A percentile compares a stretch with the other conserved stretches of the same genome.
These are phyloP conservation scores for Suillus alpinus DNA, from an alignment of 768 basidiomycete genomes.

Conservation along the genomic window DNA sequence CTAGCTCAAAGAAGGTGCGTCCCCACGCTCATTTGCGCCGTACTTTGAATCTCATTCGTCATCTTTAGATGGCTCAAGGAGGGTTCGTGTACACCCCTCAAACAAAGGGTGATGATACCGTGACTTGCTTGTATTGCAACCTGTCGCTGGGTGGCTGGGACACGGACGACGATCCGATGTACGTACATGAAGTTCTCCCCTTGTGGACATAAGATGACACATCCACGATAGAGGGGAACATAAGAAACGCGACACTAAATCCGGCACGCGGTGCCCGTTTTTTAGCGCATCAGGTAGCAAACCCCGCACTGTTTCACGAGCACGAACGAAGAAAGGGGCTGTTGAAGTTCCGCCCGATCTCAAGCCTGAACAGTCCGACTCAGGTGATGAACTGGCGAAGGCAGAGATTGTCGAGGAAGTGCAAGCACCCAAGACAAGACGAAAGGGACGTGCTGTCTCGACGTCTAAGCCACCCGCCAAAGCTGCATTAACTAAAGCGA, in stretches of 20 bases:
- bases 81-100: conserved; percentile 84
- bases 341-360: not conserved
- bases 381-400: conserved; percentile 23
- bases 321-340: conserved; percentile 7
- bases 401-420: conserved; percentile 13
- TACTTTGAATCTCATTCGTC: conserved; percentile 2
- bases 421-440: conserved; percentile 9
- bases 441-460: not conserved
- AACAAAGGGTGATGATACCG: conserved; percentile 68
- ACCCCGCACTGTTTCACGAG: conserved; percentile 18
- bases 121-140: conserved; percentile 83
- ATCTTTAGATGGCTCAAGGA: conserved; percentile 76
- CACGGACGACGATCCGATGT: conserved; percentile 83
- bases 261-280: conserved; percentile 41
- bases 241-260: conserved; percentile 57
- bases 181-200: conserved; percentile 29
- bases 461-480: not conserved
- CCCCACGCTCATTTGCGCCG: not conserved
- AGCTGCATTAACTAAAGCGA: not conserved
- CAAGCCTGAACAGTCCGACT: conserved; percentile 5
- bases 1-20: conserved; percentile 66
- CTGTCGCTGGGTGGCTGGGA: conserved; percentile 86
- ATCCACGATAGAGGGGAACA: conserved; percentile 62
- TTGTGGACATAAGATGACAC: conserved; percentile 3
- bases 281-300: conserved; percentile 28